Conservation (phyloP, 2,329 filamentous ascomycete genomes). For the Aspergillus sp. region DNA sequence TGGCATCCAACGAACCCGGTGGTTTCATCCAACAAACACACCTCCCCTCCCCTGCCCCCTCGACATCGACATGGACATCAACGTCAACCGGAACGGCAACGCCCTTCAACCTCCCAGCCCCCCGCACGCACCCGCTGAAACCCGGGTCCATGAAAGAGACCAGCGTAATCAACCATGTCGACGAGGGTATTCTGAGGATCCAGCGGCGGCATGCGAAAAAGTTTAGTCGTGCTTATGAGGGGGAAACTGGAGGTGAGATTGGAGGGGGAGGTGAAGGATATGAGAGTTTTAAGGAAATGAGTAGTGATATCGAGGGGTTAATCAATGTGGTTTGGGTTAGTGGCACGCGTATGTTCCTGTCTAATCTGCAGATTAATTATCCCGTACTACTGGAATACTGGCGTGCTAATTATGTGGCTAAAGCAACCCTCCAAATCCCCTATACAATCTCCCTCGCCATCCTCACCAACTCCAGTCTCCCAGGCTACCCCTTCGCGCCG, state of each 20-base stretch:
- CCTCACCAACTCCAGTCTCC: conserved; percentile 62
- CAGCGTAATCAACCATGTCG: conserved; percentile 50
- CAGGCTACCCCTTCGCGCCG: conserved; percentile 61
- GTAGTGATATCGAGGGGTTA: conserved; percentile 63
- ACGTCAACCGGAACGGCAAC: conserved; percentile 29
- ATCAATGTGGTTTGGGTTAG: conserved; percentile 79
- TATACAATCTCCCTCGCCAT: conserved; percentile 73
- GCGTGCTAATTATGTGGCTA: not conserved
- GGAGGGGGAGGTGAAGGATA: conserved; percentile 39
- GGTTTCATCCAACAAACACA: conserved; percentile 34
- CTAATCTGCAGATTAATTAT: not conserved
- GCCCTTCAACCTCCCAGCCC: conserved; percentile 42
- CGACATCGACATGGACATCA: conserved; percentile 27
- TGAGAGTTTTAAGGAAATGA: conserved; percentile 59
- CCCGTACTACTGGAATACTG: not conserved
- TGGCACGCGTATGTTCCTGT: conserved; percentile 62
- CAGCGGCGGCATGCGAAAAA: conserved; percentile 48
- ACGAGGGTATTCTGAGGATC: conserved; percentile 44
- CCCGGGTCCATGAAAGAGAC: conserved; percentile 53
- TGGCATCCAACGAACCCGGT: conserved; percentile 15
- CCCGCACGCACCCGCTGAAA: conserved; percentile 45
- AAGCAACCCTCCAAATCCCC: conserved; percentile 71
- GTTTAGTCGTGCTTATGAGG: conserved; percentile 27
- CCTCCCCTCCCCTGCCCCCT: conserved; percentile 41
- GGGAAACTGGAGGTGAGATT: conserved; percentile 15